A percentile compares a stretch with the other conserved stretches of the same genome.
Evolutionary conservation across 176 grass and related monocot genomes (phyloP).

Genomic region (Bromus sterilis): DNA sequence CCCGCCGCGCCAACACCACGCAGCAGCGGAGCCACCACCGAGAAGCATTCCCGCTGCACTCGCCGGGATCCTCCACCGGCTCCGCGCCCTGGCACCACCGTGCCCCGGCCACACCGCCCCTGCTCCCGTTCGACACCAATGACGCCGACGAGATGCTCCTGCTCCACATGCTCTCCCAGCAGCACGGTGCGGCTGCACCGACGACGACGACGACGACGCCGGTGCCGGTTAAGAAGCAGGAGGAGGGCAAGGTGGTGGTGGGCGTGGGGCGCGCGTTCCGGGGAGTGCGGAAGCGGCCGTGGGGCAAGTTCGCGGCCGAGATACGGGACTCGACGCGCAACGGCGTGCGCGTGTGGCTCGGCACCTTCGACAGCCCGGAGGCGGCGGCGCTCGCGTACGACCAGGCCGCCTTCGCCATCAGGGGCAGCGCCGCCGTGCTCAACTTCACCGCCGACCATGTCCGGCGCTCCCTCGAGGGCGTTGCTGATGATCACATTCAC

Average conservation of each 20-base stretch:
- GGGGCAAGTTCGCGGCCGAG: conserved; percentile 78
- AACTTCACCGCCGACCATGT: conserved; percentile 46
- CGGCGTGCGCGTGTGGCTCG: conserved; percentile 58
- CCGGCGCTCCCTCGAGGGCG: conserved; percentile 25
- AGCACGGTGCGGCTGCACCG: not conserved
- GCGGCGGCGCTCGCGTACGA: conserved; percentile 61
- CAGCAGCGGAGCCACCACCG: not conserved
- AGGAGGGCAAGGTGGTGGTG: too few species aligned
- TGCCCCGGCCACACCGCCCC: not conserved
- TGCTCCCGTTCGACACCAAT: conserved; percentile 23
- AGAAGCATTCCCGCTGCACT: not conserved
- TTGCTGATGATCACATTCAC: not conserved
- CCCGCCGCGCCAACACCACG: not conserved
- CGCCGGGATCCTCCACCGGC: conserved; percentile 33
- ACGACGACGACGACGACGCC: not conserved
- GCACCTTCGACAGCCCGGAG: conserved; percentile 60
- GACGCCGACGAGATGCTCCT: not conserved
- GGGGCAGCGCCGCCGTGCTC: conserved; percentile 40
- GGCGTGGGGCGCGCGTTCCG: not conserved
- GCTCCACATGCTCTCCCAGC: not conserved
- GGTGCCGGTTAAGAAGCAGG: not conserved
- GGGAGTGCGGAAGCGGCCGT: too few species aligned
- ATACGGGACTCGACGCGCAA: conserved; percentile 64
- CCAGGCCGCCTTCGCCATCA: conserved; percentile 57
- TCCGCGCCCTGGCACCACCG: conserved; percentile 16